phyloP scores from a whole-genome alignment of 345 rosid species.

The Brassica juncea region DNA sequence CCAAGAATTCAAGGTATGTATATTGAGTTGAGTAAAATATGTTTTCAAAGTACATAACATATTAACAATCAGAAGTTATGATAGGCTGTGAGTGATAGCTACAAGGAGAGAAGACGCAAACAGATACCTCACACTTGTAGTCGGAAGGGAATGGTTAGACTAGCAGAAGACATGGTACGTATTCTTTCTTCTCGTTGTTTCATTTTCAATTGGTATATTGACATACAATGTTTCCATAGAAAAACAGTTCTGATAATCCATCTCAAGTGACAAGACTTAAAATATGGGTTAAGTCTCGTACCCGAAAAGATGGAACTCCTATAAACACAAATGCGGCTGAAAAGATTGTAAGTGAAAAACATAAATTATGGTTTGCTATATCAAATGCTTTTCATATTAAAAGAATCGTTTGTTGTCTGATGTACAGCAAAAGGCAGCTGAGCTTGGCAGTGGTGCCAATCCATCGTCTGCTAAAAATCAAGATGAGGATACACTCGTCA shows the following conservation, averaged over 20 bases:
- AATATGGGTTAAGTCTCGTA: not conserved
- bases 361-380: too few relatives aligned
- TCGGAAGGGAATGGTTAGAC: not conserved
- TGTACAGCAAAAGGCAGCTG: not conserved
- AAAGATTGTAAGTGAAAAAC: not conserved
- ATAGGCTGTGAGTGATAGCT: not conserved
- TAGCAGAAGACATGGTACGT: not conserved
- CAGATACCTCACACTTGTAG: not conserved
- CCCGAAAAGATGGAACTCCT: not conserved
- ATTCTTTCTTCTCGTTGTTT: not conserved
- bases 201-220: too few relatives aligned
- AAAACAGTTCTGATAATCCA: not conserved
- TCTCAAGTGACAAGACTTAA: not conserved
- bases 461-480: not conserved
- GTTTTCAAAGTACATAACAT: too few relatives aligned
- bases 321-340: not conserved
- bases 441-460: not conserved
- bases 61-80: not conserved
- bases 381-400: too few relatives aligned
- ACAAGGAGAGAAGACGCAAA: not conserved
- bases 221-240: too few relatives aligned
- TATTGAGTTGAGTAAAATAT: not conserved
- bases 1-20: not conserved
- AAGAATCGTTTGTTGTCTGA: not conserved
- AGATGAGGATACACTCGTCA: not conserved